Conservation (phyloP, 129 eudicot species). For the Lactuca sativa region DNA sequence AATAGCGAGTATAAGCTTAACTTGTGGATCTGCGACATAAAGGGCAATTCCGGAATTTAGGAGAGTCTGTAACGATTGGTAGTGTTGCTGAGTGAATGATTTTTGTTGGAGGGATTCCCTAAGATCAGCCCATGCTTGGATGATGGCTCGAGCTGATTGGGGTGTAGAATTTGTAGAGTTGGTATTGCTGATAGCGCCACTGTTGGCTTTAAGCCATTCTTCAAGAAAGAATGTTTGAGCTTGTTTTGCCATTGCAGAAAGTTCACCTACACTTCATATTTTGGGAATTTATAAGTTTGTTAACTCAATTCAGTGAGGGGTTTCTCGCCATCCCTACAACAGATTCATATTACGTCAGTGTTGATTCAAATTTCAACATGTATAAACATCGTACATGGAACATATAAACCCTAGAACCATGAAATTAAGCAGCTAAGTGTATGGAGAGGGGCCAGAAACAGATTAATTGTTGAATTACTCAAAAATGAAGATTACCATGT, state of each 20-base stretch:
- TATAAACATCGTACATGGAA: not conserved
- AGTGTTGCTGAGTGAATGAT: slow-evolving; percentile 49
- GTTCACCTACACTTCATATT: slow-evolving; percentile 28
- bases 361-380: too few relatives aligned
- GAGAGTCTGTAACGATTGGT: slow-evolving; percentile 57
- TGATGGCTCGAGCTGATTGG: slow-evolving; percentile 76
- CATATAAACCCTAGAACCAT: slow-evolving; percentile 21
- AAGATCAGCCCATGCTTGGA: slow-evolving; percentile 95
- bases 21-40: slow-evolving; percentile 93
- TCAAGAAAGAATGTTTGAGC: slow-evolving; percentile 70
- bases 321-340: too few relatives aligned
- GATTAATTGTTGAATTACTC: not conserved
- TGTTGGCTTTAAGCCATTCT: slow-evolving; percentile 66
- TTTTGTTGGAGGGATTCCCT: slow-evolving; percentile 61
- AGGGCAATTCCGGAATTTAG: slow-evolving; percentile 51
- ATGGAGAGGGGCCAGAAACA: not conserved
- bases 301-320: too few relatives aligned
- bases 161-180: slow-evolving; percentile 25
- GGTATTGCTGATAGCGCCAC: slow-evolving; percentile 25
- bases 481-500: slow-evolving; percentile 54
- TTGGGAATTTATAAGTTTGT: too few relatives aligned
- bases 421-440: not conserved
- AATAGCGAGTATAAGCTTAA: slow-evolving; percentile 70
- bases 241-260: slow-evolving; percentile 53
- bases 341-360: too few relatives aligned